Evolutionary conservation across 2,329 filamentous ascomycete species (phyloP).

Genomic region (Penicillium fuscoglaucum): DNA sequence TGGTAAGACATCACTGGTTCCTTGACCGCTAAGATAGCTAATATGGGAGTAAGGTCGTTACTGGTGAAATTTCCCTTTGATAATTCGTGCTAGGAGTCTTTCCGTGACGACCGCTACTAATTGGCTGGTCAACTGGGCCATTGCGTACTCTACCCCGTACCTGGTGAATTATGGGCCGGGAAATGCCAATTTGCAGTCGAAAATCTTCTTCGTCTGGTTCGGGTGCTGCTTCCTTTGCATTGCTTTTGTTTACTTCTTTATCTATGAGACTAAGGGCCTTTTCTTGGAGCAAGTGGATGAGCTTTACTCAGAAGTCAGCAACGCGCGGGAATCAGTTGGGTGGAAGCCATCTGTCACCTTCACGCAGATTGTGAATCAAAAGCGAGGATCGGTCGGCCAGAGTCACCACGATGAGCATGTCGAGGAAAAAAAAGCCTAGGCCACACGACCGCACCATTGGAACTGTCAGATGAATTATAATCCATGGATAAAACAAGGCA

Average conservation of each 20-base stretch:
- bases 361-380: not conserved
- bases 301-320: conserved; percentile 62
- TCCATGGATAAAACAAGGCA: not conserved
- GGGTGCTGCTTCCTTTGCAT: conserved; percentile 68
- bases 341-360: conserved; percentile 40
- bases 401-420: not conserved
- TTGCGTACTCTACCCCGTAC: conserved; percentile 71
- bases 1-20: conserved; percentile 5
- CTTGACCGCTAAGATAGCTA: not conserved
- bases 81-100: conserved; percentile 8
- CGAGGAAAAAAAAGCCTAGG: not conserved
- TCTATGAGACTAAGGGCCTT: conserved; percentile 84
- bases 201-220: conserved; percentile 80
- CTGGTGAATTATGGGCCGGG: conserved; percentile 60
- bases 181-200: conserved; percentile 62
- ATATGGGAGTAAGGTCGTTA: conserved; percentile 38
- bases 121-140: conserved; percentile 59
- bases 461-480: not conserved
- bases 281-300: conserved; percentile 79
- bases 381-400: not conserved
- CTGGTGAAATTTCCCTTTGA: conserved; percentile 42
- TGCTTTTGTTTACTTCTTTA: conserved; percentile 59
- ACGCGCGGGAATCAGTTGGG: conserved; percentile 42
- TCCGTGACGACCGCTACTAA: conserved; percentile 17
- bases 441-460: not conserved